Conservation (phyloP, 192 early-diverging fungal genomes). For the Ramicandelaber brevisporus region DNA sequence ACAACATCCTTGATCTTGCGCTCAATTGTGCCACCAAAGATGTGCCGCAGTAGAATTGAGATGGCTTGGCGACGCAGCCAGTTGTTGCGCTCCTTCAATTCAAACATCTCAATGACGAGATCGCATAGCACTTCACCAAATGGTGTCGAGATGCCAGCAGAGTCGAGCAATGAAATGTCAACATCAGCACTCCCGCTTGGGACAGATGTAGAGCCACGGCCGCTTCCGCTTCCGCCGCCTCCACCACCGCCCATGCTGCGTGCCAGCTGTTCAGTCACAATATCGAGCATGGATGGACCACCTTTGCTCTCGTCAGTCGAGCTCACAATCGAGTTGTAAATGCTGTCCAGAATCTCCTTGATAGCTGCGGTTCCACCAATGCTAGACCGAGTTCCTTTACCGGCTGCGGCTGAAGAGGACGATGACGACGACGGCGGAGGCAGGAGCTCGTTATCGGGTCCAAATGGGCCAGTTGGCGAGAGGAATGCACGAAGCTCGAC, state of each 20-base stretch:
- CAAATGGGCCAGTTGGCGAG: conserved; percentile 15
- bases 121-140: conserved; percentile 55
- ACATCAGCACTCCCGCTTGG: no score
- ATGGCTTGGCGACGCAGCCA: conserved; percentile 74
- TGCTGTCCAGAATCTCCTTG: conserved; percentile 20
- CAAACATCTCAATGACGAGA: conserved; percentile 78
- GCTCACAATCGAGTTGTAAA: conserved; percentile 50
- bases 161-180: no score
- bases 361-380: neutral
- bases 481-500: conserved; percentile 43
- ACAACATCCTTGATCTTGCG: conserved; percentile 21
- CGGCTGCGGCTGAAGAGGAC: conserved; percentile 1
- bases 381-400: neutral
- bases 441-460: neutral
- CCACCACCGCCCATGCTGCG: conserved; percentile 3
- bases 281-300: conserved; percentile 37
- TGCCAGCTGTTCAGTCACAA: conserved; percentile 1
- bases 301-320: conserved; percentile 41
- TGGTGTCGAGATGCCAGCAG: no score
- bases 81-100: conserved; percentile 63
- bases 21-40: conserved; percentile 72
- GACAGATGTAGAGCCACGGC: conserved; percentile 2
- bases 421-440: neutral
- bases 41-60: conserved; percentile 56
- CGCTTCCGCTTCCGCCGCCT: conserved; percentile 3